Evolutionary conservation across 495 filamentous ascomycete genomes (phyloP), one percentile per base, ranked within the genome.

Genomic region (Neurospora sp.): DNA sequence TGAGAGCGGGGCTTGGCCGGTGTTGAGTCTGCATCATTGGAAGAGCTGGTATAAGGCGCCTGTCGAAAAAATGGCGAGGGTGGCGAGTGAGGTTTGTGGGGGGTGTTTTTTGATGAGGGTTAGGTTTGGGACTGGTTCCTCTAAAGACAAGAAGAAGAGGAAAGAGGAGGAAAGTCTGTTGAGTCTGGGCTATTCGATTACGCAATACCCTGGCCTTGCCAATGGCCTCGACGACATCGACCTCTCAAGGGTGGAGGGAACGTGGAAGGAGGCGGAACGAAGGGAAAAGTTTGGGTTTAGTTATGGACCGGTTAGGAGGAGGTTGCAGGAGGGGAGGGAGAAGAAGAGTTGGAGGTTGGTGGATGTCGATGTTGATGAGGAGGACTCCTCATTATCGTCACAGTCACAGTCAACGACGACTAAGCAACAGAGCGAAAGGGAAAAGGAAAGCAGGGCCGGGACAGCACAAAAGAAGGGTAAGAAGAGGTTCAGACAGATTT

Each of bases 1-100:
- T 77, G 90, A 92, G 79, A 86, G 86, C 35, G 89, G 89, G 18
- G 82, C 84, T 71, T 82, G 81, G 75, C 86, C 88, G 1, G 54
- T 62, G 27, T 79, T 91, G 38, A 89, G 86, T 71, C 81, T 92
- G 70, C 90, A 92, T 78, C 89, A 92, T 80, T 91, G 89, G 88
- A 90, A 90, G 79, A 86, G 84, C 35, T 84, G 85, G 80, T 83
- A 81, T 71, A 70, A 72, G 7, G 80, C 78, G 35, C 88, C 89
- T 39, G 82, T 91, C 6, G 85, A 87, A 71, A 84, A 86, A 76
- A 91, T 91, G 88, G 86, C 86, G 62, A 83, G 84, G 35, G 85
- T 88, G 12, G 77, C 86, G 10, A 82, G 23, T 6, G 54, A 62
- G 2, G 82, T 88, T 4, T 90, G 89, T 27, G 90, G 89, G 20